Conservation (phyloP, 768 basidiomycete species). For the Termitomyces eurrhizus region DNA sequence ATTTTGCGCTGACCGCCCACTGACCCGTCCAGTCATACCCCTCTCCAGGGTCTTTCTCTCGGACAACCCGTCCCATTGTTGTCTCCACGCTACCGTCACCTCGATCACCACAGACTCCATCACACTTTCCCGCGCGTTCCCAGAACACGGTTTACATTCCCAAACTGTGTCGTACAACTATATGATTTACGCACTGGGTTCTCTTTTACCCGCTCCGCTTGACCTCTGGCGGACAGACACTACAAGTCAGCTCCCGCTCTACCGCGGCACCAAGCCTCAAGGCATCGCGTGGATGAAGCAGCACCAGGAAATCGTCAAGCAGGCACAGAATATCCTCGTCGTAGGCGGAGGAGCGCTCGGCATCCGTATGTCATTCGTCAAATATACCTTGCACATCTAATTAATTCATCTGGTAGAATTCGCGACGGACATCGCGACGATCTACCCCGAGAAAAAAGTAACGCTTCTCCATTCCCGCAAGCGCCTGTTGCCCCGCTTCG, state of each 20-base stretch:
- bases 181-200: slow-evolving; percentile 58
- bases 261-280: slow-evolving; percentile 43
- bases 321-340: slow-evolving; percentile 50
- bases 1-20: not conserved
- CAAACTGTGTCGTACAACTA: slow-evolving; percentile 47
- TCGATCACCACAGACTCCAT: slow-evolving; percentile 35
- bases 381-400: no score
- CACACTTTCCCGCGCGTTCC: slow-evolving; percentile 44
- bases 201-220: slow-evolving; percentile 49
- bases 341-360: slow-evolving; percentile 75
- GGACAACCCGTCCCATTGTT: slow-evolving; percentile 20
- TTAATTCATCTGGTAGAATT: slow-evolving; percentile 38
- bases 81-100: slow-evolving; percentile 42
- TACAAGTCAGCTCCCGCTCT: slow-evolving; percentile 19
- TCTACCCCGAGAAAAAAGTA: slow-evolving; percentile 48
- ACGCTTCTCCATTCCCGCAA: slow-evolving; percentile 58
- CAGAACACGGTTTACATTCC: slow-evolving; percentile 37
- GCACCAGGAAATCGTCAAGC: slow-evolving; percentile 46
- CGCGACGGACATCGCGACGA: slow-evolving; percentile 55
- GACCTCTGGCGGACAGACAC: slow-evolving; percentile 44
- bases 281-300: slow-evolving; percentile 47
- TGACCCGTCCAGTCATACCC: slow-evolving; percentile 42
- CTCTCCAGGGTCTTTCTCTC: slow-evolving; percentile 44
- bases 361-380: slow-evolving; percentile 46
- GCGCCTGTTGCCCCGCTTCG: slow-evolving; percentile 17